Conservation (phyloP, 345 rosid genomes). For the Eucalyptus regnans region DNA sequence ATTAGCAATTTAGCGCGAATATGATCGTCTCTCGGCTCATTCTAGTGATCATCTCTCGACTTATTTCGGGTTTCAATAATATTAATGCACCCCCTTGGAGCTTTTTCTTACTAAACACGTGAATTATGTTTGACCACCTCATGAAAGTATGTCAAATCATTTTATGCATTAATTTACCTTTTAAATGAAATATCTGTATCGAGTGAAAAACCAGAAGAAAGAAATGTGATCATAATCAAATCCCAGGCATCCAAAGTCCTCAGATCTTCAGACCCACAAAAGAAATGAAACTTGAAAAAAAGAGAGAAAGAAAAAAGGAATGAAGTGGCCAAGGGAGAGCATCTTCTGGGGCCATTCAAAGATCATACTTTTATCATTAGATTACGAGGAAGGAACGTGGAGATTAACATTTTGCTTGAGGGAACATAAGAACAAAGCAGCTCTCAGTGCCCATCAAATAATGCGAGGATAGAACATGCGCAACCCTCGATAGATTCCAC, state of each 20-base stretch:
- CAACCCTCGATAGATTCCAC: slow-evolving; percentile 27
- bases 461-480: slow-evolving; percentile 25
- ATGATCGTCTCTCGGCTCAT: neutral
- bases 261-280: neutral
- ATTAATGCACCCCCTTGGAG: neutral
- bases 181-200: neutral
- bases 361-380: neutral
- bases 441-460: slow-evolving; percentile 1
- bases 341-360: neutral
- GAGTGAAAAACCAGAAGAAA: neutral
- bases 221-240: neutral
- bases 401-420: neutral
- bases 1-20: neutral
- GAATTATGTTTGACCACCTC: neutral
- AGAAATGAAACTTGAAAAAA: neutral
- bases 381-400: neutral
- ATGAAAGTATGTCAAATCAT: neutral
- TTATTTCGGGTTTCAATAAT: neutral
- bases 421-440: neutral
- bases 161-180: neutral
- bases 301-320: neutral
- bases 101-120: neutral
- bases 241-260: neutral
- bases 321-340: neutral
- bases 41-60: neutral